Evolutionary conservation across 1,284 basidiomycete species (phyloP), one percentile per base, ranked within the genome.

Genomic region (Microbotryum violaceum): DNA sequence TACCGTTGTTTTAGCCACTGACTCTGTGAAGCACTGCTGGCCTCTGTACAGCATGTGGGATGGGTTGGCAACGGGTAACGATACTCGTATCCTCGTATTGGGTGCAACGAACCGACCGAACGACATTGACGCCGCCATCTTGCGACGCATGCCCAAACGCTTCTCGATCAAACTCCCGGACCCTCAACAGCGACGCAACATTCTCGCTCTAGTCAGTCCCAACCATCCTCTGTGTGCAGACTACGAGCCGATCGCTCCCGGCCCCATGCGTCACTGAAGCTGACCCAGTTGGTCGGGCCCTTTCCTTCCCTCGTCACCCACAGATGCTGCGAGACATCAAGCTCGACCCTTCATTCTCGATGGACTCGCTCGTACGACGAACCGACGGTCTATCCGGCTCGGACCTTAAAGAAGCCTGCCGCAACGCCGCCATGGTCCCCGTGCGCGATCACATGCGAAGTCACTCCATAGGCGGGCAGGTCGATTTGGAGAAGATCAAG

Each of bases 121-220:
- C 70, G 94, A 97, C 72, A 98, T 99, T 61, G 96, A 99, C 76
- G 80, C 89, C 14, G 63, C 65, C 20, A 94, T 97, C 71, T 81
- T 97, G 6, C 84, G 94, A 31, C 86, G 94, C 44, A 91, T 99
- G 91, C 96, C 96, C 0, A 97, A 97, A 76, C 87, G 93, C n/a
- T 98, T 97, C 74, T 83, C 89, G 1, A 84, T 99, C 62, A 81
- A 84, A 9, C 79, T 97, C 27, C 96, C 96, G 1, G 86, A 88
- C 68, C 74, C 79, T 6, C 82, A 85, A 18, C 93, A 97, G 73
- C 83, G 96, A 37, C 78, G 84, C 59, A 92, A 89, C 76, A 98
- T 98, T 65, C 81, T 99, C n/a, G 78, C 77, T 1, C 79, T 98
- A 63, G 91, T 45, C 29, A 20, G 16, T 23, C 25, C 8, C 20